A percentile compares a stretch with the other conserved stretches of the same genome.
These are phyloP conservation scores for Cruciata laevipes DNA, from an alignment of 257 asterid species.

Conservation along the genomic window DNA sequence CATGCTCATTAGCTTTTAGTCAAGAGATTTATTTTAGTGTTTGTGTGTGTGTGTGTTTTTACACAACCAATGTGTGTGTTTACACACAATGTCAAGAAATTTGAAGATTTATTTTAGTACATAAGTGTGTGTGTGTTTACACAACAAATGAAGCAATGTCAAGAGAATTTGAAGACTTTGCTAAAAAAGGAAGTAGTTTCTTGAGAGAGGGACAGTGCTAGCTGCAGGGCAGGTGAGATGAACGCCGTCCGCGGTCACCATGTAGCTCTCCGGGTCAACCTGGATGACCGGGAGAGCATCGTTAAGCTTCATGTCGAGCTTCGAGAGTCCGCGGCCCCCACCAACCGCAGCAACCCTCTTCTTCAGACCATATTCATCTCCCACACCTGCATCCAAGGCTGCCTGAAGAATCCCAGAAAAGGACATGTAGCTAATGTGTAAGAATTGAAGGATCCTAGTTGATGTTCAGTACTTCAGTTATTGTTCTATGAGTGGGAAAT, in stretches of 20 bases:
- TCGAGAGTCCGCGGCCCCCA: conserved; percentile 59
- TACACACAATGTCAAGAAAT: no score
- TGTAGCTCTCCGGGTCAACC: conserved; percentile 83
- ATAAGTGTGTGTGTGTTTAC: neutral
- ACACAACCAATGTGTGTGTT: no score
- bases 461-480: neutral
- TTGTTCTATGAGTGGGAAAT: neutral
- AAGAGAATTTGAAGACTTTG: neutral
- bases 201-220: conserved; percentile 65
- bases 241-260: conserved; percentile 65
- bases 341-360: conserved; percentile 72
- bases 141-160: neutral
- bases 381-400: conserved; percentile 50
- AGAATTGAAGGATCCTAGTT: neutral
- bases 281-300: conserved; percentile 74
- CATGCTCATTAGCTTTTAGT: no score
- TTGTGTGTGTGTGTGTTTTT: no score
- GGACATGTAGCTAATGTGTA: neutral
- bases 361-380: conserved; percentile 51
- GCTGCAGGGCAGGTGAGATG: conserved; percentile 70
- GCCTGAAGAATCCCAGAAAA: conserved; percentile 29
- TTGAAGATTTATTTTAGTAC: no score
- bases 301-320: conserved; percentile 88
- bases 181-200: conserved; percentile 78
- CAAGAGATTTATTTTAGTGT: no score